These are phyloP conservation scores for Saccharomycopsis crataegensis DNA, from an alignment of 1,139 yeast species.

Conservation along the genomic window DNA sequence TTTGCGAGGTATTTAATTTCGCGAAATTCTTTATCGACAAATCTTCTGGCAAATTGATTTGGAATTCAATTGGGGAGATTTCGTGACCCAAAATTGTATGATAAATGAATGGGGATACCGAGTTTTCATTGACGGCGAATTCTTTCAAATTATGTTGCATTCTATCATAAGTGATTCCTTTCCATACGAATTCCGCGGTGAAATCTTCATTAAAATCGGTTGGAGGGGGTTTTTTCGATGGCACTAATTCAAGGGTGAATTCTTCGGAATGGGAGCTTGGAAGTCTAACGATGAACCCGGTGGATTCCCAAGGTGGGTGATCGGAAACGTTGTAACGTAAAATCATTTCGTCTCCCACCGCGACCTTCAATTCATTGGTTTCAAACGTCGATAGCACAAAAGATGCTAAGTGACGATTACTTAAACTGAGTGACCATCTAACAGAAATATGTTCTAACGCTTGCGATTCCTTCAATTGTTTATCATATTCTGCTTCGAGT, in stretches of 20 bases:
- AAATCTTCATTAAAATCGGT: constrained; percentile 58
- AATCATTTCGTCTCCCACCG: constrained; percentile 78
- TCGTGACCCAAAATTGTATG: constrained; percentile 81
- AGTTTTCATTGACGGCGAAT: constrained; percentile 66
- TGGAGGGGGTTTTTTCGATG: constrained; percentile 41
- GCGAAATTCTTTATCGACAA: constrained; percentile 45
- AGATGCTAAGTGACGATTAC: constrained; percentile 60
- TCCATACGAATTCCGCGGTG: constrained; percentile 88
- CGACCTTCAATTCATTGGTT: constrained; percentile 58
- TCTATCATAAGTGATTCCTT: constrained; percentile 72
- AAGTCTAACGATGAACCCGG: constrained; percentile 63
- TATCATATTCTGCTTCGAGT: constrained; percentile 76
- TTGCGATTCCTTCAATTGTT: constrained; percentile 67
- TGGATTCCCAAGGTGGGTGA: constrained; percentile 57
- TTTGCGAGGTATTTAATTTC: constrained; percentile 69
- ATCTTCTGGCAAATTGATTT: constrained; percentile 46
- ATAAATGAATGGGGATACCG: constrained; percentile 72
- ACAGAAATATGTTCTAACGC: constrained; percentile 70
- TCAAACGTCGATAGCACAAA: constrained; percentile 66
- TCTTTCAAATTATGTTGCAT: constrained; percentile 71
- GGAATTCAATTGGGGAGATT: constrained; percentile 45
- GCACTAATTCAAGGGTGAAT: constrained; percentile 62
- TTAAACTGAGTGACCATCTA: constrained; percentile 66
- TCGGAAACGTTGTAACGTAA: constrained; percentile 50
- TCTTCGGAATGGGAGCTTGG: constrained; percentile 66